These are phyloP conservation scores for Paecilomyces variotii DNA, from an alignment of 2,329 filamentous ascomycete genomes.

Conservation along the genomic window DNA sequence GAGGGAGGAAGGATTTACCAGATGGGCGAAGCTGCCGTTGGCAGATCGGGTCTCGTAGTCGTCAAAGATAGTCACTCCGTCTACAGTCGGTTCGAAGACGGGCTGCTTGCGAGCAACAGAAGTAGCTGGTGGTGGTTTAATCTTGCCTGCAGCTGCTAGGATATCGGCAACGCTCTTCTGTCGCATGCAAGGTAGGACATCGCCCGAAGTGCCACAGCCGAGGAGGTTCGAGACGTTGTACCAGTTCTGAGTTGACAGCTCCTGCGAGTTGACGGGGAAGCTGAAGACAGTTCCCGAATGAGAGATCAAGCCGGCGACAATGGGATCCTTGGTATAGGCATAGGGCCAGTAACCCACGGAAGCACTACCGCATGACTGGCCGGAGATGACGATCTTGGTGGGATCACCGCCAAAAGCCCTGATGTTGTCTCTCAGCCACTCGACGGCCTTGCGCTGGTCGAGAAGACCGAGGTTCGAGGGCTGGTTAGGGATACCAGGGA, in stretches of 20 bases:
- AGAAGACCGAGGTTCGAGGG: conserved; percentile 42
- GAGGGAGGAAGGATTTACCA: conserved; percentile 13
- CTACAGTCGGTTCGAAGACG: conserved; percentile 37
- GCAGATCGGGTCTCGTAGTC: conserved; percentile 31
- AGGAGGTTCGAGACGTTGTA: conserved; percentile 32
- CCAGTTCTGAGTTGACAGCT: conserved; percentile 34
- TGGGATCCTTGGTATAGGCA: conserved; percentile 27
- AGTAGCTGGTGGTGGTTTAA: conserved; percentile 25
- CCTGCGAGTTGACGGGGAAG: conserved; percentile 34
- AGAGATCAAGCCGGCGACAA: conserved; percentile 30
- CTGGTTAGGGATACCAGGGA: conserved; percentile 25
- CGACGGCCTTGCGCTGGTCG: conserved; percentile 45
- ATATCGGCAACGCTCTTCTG: conserved; percentile 27
- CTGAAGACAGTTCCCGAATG: conserved; percentile 35
- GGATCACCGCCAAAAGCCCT: conserved; percentile 45
- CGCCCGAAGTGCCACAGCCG: conserved; percentile 25
- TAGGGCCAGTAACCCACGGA: conserved; percentile 23
- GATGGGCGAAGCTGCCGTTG: conserved; percentile 29
- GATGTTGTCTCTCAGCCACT: conserved; percentile 47
- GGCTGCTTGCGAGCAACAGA: conserved; percentile 21
- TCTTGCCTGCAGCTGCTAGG: conserved; percentile 26
- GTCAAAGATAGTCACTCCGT: conserved; percentile 34
- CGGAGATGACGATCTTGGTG: conserved; percentile 38
- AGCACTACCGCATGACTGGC: conserved; percentile 36
- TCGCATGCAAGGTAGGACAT: conserved; percentile 33